phyloP scores from a whole-genome alignment of 495 filamentous ascomycete genomes.

The Beverwykella pulmonaria region DNA sequence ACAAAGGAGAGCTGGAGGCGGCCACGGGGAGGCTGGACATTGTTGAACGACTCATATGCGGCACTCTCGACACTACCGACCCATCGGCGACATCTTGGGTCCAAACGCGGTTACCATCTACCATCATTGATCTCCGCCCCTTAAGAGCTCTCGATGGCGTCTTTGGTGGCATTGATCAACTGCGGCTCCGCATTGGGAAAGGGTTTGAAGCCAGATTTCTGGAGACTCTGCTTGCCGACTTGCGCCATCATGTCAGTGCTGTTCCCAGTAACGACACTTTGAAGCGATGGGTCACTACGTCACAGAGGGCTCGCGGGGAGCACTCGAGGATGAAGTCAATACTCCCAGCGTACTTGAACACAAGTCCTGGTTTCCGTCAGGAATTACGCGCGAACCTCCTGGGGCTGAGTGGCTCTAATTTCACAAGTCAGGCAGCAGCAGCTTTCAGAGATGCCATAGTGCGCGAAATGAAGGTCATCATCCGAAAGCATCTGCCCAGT shows the following conservation, averaged over 20 bases:
- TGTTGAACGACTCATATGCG: constrained; percentile 77
- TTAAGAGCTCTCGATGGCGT: constrained; percentile 81
- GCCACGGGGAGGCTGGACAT: constrained; percentile 75
- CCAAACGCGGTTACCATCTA: constrained; percentile 18
- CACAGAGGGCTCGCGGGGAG: constrained; percentile 64
- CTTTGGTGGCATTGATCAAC: constrained; percentile 68
- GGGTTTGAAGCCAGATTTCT: constrained; percentile 83
- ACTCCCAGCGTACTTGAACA: constrained; percentile 73
- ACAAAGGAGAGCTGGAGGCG: constrained; percentile 75
- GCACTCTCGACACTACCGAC: constrained; percentile 53
- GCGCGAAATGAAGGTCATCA: constrained; percentile 83
- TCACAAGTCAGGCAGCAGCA: constrained; percentile 75
- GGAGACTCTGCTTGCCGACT: constrained; percentile 73
- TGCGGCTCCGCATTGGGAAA: constrained; percentile 81
- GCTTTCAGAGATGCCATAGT: constrained; percentile 86
- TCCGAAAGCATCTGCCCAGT: constrained; percentile 82
- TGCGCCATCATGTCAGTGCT: constrained; percentile 77
- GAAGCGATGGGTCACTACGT: constrained; percentile 70
- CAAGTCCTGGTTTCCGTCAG: constrained; percentile 67
- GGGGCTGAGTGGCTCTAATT: constrained; percentile 76
- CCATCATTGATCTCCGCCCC: constrained; percentile 70
- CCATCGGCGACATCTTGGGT: constrained; percentile 41
- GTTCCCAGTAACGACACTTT: constrained; percentile 74
- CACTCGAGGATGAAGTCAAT: constrained; percentile 66
- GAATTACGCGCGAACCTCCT: constrained; percentile 68